These are phyloP conservation scores for Fusarium acutatum DNA, from an alignment of 2,329 filamentous ascomycete species.

Conservation along the genomic window DNA sequence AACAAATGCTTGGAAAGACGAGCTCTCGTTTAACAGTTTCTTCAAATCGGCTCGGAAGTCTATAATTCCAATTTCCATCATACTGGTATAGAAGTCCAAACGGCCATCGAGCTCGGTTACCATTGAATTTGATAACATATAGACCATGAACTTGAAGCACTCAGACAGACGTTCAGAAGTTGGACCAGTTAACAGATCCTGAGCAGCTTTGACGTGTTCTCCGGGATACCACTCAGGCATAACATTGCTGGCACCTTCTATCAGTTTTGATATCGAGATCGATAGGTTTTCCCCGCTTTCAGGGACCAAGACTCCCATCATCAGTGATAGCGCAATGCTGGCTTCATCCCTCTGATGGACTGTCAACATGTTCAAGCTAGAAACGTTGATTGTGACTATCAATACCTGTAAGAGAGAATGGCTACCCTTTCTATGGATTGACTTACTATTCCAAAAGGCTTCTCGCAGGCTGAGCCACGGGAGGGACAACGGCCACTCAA, in stretches of 20 bases:
- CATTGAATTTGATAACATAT: neutral
- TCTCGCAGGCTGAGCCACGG: accelerated
- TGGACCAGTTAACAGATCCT: no score
- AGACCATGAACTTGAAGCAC: neutral
- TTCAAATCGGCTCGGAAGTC: accelerated
- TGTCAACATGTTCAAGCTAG: no score
- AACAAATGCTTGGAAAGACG: neutral
- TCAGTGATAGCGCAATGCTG: no score
- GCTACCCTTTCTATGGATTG: no score
- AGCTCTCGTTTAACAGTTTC: neutral
- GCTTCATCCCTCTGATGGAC: no score
- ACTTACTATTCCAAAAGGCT: neutral
- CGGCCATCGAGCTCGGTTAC: neutral
- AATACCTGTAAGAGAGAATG: no score
- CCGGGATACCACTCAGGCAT: neutral
- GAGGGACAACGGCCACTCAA: accelerated
- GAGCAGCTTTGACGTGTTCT: neutral
- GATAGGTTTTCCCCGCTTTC: no score
- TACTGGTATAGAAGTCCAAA: neutral
- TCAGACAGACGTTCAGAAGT: no score
- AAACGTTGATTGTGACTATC: neutral
- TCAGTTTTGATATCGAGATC: neutral
- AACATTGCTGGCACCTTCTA: accelerated
- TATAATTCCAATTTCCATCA: accelerated
- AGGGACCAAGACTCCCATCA: no score